phyloP scores from a whole-genome alignment of 345 rosid species.

The Iberis pinnata region DNA sequence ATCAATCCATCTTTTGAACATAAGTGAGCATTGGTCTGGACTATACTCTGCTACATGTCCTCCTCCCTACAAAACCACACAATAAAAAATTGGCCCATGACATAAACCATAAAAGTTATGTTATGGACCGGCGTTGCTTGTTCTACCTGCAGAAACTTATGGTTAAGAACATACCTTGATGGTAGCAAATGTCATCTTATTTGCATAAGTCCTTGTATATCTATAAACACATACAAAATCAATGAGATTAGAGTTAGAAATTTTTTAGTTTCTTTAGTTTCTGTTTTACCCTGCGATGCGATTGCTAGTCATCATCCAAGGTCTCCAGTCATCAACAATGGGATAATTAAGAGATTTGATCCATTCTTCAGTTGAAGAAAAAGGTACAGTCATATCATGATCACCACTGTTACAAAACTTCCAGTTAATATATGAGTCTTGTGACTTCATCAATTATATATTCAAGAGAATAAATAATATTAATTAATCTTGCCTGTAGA shows the following conservation, averaged over 20 bases:
- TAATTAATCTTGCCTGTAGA: slow-evolving; percentile 21
- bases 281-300: slow-evolving; percentile 59
- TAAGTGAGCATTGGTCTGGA: slow-evolving; percentile 43
- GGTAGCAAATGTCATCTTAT: slow-evolving; percentile 69
- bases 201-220: slow-evolving; percentile 48
- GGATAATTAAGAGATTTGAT: slow-evolving; percentile 46
- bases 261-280: background rate
- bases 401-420: slow-evolving; percentile 46
- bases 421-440: slow-evolving; percentile 1
- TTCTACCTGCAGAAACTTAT: background rate
- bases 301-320: slow-evolving; percentile 39
- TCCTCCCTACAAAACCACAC: slow-evolving; percentile 45
- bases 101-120: too few relatives aligned
- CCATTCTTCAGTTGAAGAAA: slow-evolving; percentile 60
- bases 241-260: background rate
- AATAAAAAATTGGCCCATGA: too few relatives aligned
- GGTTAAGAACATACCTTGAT: slow-evolving; percentile 36
- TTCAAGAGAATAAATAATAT: background rate
- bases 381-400: slow-evolving; percentile 49
- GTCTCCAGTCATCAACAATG: slow-evolving; percentile 53
- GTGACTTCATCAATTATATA: slow-evolving; percentile 3
- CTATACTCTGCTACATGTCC: slow-evolving; percentile 55
- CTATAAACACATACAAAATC: background rate
- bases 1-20: slow-evolving; percentile 38
- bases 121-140: too few relatives aligned